Evolutionary conservation across 169 alveolate species (phyloP).

Genomic region (Plasmodium chabaudi): DNA sequence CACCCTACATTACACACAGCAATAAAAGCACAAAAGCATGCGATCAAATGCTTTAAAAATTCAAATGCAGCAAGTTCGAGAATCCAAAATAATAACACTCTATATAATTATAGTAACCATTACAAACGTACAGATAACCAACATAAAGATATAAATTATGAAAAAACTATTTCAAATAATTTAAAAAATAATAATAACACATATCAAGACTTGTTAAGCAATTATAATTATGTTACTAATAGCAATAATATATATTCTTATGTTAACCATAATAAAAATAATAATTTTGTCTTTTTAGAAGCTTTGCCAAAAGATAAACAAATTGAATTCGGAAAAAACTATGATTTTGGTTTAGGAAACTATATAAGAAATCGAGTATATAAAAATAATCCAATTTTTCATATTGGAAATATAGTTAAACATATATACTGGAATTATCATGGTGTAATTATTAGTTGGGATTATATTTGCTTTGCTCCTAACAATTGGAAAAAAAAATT

Average conservation of each 20-base stretch:
- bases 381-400: constrained; percentile 64
- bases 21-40: constrained; percentile 32
- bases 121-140: neutral
- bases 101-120: neutral
- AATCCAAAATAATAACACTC: neutral
- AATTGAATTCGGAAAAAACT: constrained; percentile 53
- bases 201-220: neutral
- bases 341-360: constrained; percentile 74
- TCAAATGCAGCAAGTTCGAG: constrained; percentile 70
- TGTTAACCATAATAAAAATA: neutral
- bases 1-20: constrained; percentile 65
- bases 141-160: neutral
- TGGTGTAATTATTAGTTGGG: constrained; percentile 76
- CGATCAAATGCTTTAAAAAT: constrained; percentile 54
- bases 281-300: constrained; percentile 1
- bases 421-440: constrained; percentile 75
- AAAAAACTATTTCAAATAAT: neutral
- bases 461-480: constrained; percentile 65
- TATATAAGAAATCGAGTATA: constrained; percentile 67
- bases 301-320: constrained; percentile 39
- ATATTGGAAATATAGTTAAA: constrained; percentile 73
- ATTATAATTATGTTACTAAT: constrained; percentile 44
- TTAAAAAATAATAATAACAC: neutral
- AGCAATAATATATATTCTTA: constrained; percentile 24
- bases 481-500: constrained; percentile 57